Evolutionary conservation across 495 filamentous ascomycete species (phyloP).

Genomic region (Penicillium arizonense): DNA sequence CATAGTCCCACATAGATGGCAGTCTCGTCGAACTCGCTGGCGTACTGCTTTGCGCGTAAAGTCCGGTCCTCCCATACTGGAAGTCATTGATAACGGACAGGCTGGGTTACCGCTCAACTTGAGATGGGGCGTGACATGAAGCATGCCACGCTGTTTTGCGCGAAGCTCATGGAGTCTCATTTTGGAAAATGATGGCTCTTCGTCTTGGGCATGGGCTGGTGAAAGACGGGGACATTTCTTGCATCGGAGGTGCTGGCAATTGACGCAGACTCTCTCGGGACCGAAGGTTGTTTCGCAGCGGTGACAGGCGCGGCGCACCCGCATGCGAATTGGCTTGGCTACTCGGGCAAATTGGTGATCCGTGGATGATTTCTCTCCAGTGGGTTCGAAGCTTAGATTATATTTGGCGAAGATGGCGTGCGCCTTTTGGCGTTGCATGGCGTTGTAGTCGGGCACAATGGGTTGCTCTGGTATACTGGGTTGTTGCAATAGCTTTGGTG

Average conservation of each 20-base stretch:
- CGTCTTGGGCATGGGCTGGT: constrained; percentile 21
- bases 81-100: constrained; percentile 54
- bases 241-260: constrained; percentile 75
- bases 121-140: constrained; percentile 11
- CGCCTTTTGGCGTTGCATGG: constrained; percentile 62
- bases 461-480: constrained; percentile 23
- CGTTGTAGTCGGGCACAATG: constrained; percentile 32
- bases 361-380: constrained; percentile 61
- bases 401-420: constrained; percentile 73
- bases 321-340: constrained; percentile 87
- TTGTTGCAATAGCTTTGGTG: constrained; percentile 8
- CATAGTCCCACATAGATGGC: constrained; percentile 68
- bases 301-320: constrained; percentile 81
- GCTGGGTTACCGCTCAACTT: constrained; percentile 11
- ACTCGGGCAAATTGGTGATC: constrained; percentile 66
- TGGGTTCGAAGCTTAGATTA: constrained; percentile 65
- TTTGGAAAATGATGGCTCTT: constrained; percentile 40
- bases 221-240: constrained; percentile 76
- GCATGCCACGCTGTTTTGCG: constrained; percentile 6
- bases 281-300: constrained; percentile 73
- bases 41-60: constrained; percentile 61
- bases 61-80: constrained; percentile 67
- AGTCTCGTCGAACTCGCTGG: constrained; percentile 72
- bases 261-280: constrained; percentile 63
- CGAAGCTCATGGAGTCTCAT: constrained; percentile 25